Evolutionary conservation across 371 early-diverging fungal genomes (phyloP), one percentile per base, ranked within the genome.

Genomic region (Mortierella sp.): DNA sequence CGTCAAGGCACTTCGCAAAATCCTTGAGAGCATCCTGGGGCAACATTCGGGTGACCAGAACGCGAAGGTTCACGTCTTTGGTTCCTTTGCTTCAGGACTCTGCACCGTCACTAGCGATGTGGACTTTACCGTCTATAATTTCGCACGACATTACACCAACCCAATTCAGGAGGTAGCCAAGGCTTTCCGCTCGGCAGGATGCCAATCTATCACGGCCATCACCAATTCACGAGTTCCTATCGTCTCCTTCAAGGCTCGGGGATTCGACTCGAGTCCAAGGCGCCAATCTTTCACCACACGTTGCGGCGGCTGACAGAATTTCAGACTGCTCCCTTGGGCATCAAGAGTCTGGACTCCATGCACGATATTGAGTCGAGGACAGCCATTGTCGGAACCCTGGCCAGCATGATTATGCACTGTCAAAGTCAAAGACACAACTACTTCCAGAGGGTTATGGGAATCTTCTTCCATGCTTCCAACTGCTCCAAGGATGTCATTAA

Each of bases 191-290:
- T 4, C 4, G 44, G 18, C 4, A 3, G 32, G 32, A 8, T 78
- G 54, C 41, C 27, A 32, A 5, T 54, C 38, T 18, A 56, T 78
- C 7, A 4, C 12, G 3, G 7, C 74, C 32, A 73, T 78, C 18
- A 4, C 70, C 7, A 29, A 55, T 24, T 70, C 94, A 1, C 90
- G 83, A 65, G 94, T 95, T 0, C 94, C 94, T 0, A 93, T 95
- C 29, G 93, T 93, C 86, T 95, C 93, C 81, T 93, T 94, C 73
- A 88, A 78, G 74, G 95, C 95, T 56, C 77, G 82, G 27, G 32
- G 56, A 1, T 46, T 88, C 55, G 82, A 86, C n/a, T n/a, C n/a
- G n/a, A n/a, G n/a, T n/a, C n/a, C n/a, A n/a, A n/a, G n/a, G n/a
- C n/a, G n/a, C n/a, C n/a, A n/a, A n/a, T n/a, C n/a, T n/a, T n/a